phyloP scores from a whole-genome alignment of 306 rosid genomes.

The Cicer cuneatum region DNA sequence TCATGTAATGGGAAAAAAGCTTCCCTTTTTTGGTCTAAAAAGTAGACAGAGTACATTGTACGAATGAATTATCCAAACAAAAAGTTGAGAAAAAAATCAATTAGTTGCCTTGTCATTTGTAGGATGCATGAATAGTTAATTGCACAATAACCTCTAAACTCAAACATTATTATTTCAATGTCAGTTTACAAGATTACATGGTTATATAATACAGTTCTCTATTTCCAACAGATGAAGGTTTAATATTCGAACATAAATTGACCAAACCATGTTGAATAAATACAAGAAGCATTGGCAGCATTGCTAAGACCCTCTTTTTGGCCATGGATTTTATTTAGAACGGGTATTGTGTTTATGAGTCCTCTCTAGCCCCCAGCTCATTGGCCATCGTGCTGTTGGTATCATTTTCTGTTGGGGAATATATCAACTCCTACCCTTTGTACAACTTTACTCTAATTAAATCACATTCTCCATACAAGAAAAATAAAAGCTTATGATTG shows the following conservation, averaged over 20 bases:
- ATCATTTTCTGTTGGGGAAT: neutral
- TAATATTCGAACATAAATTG: constrained; percentile 1
- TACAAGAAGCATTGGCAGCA: too few species aligned
- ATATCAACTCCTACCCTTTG: constrained; percentile 4
- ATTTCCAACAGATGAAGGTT: neutral
- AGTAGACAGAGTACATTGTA: neutral
- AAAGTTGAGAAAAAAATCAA: neutral
- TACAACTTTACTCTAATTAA: neutral
- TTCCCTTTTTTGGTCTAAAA: neutral
- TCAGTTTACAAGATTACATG: constrained; percentile 15
- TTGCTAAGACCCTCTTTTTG: neutral
- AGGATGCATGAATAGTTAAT: constrained; percentile 2
- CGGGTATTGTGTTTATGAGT: neutral
- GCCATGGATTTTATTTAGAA: neutral
- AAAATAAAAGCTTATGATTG: neutral
- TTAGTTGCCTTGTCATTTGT: neutral
- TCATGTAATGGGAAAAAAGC: neutral
- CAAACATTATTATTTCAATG: neutral
- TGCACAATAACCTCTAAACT: neutral
- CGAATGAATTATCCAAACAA: neutral
- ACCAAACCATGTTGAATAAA: constrained; percentile 1
- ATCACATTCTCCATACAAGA: neutral
- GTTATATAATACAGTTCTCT: constrained; percentile 13
- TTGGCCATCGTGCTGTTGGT: neutral
- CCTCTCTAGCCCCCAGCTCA: neutral